A percentile compares a stretch with the other conserved stretches of the same genome.
phyloP scores from a whole-genome alignment of 2,329 filamentous ascomycete genomes.

The Talaromyces albobiverticillius region DNA sequence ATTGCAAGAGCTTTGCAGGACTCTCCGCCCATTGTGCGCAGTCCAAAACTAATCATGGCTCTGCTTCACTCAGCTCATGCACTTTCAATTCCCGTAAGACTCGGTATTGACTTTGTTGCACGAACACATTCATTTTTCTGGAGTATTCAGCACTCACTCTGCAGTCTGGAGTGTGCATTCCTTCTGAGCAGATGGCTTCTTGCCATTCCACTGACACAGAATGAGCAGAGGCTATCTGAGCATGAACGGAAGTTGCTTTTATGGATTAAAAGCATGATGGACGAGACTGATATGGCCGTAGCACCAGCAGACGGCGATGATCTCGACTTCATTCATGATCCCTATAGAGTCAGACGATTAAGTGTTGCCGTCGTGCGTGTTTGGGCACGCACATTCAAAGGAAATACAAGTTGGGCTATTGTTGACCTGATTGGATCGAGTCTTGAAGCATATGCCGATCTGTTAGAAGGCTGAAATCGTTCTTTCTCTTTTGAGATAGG shows the following conservation, averaged over 20 bases:
- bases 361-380: constrained; percentile 49
- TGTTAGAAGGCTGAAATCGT: constrained; percentile 34
- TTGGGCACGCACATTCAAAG: constrained; percentile 46
- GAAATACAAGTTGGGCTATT: constrained; percentile 49
- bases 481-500: neutral
- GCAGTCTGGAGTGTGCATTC: constrained; percentile 53
- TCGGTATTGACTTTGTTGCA: constrained; percentile 54
- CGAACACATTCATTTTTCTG: constrained; percentile 54
- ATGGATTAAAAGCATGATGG: constrained; percentile 50
- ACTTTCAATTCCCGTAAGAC: constrained; percentile 52
- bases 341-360: constrained; percentile 43
- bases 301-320: constrained; percentile 37
- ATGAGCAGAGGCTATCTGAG: constrained; percentile 43
- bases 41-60: constrained; percentile 48
- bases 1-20: constrained; percentile 47
- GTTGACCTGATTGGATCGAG: constrained; percentile 46
- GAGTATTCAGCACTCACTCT: constrained; percentile 55
- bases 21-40: constrained; percentile 42
- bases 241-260: constrained; percentile 47
- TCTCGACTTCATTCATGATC: constrained; percentile 42
- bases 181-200: constrained; percentile 47
- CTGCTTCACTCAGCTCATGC: constrained; percentile 54
- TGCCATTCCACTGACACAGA: constrained; percentile 41
- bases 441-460: constrained; percentile 46
- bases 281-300: constrained; percentile 48